Percentiles rank a stretch among this genome's conserved stretches.
phyloP scores from a whole-genome alignment of 179 eudicot species.

The Corrigiola litoralis region DNA sequence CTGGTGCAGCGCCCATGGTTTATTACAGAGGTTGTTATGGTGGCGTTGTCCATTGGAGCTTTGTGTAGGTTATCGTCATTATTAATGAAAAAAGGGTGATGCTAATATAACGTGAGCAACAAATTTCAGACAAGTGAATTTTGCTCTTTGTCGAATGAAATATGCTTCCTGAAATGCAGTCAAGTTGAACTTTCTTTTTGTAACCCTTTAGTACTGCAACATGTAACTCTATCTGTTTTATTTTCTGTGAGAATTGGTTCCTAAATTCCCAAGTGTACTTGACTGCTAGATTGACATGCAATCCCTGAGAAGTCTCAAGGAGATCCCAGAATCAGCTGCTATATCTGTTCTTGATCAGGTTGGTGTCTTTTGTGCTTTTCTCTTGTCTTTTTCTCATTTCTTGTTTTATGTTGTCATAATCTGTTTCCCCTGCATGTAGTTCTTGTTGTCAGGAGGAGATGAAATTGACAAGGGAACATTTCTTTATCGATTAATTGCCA shows the following conservation, averaged over 20 bases:
- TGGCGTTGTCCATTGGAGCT: no score
- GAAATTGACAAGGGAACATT: slow-evolving; percentile 51
- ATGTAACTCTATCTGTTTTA: neutral
- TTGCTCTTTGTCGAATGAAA: no score
- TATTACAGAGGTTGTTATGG: no score
- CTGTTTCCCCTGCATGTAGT: slow-evolving; percentile 29
- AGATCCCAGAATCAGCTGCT: slow-evolving; percentile 56
- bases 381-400: neutral
- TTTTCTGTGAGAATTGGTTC: no score
- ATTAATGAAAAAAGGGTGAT: no score
- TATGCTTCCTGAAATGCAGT: no score
- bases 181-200: no score
- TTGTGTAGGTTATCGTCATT: no score
- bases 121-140: no score
- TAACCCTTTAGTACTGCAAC: neutral
- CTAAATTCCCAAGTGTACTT: no score
- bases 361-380: neutral
- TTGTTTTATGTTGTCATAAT: neutral
- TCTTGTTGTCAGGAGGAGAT: slow-evolving; percentile 66
- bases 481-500: slow-evolving; percentile 48
- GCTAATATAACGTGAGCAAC: no score
- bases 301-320: slow-evolving; percentile 47
- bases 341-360: slow-evolving; percentile 83
- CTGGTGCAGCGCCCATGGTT: no score
- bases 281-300: slow-evolving; percentile 52